Conservation (phyloP, 345 rosid species). For the Lepidium sativum region DNA sequence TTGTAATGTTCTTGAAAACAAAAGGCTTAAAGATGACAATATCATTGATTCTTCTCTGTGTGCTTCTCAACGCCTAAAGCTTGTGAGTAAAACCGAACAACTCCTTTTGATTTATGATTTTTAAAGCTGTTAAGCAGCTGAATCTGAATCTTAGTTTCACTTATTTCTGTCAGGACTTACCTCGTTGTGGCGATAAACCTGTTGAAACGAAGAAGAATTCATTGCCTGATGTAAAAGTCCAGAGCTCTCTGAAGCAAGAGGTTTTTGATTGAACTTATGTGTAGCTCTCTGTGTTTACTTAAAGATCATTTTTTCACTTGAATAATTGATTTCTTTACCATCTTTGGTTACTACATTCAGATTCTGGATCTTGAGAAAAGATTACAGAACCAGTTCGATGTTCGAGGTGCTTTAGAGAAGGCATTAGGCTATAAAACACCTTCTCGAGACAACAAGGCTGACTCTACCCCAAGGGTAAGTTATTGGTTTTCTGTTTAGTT, state of each 20-base stretch:
- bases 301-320: not conserved
- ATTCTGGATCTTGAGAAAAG: constrained; percentile 84
- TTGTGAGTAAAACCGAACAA: constrained; percentile 34
- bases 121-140: not conserved
- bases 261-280: constrained; percentile 27
- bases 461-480: constrained; percentile 16
- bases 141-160: not conserved
- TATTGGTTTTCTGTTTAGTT: not conserved
- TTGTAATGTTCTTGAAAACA: constrained; percentile 70
- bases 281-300: not conserved
- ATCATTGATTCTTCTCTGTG: constrained; percentile 29
- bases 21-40: constrained; percentile 39
- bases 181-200: constrained; percentile 30
- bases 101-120: not conserved
- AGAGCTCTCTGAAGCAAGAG: constrained; percentile 74
- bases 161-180: constrained; percentile 42
- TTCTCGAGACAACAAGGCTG: constrained; percentile 36
- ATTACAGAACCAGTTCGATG: constrained; percentile 74
- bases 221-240: constrained; percentile 38
- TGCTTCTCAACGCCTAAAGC: constrained; percentile 48
- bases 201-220: constrained; percentile 39
- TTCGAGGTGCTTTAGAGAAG: constrained; percentile 67
- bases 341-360: constrained; percentile 34
- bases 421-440: constrained; percentile 68
- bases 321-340: not conserved